Percentiles rank a stretch among this genome's conserved stretches.
Conservation (phyloP, 2,329 filamentous ascomycete species). For the Clarireedia hainanense region DNA sequence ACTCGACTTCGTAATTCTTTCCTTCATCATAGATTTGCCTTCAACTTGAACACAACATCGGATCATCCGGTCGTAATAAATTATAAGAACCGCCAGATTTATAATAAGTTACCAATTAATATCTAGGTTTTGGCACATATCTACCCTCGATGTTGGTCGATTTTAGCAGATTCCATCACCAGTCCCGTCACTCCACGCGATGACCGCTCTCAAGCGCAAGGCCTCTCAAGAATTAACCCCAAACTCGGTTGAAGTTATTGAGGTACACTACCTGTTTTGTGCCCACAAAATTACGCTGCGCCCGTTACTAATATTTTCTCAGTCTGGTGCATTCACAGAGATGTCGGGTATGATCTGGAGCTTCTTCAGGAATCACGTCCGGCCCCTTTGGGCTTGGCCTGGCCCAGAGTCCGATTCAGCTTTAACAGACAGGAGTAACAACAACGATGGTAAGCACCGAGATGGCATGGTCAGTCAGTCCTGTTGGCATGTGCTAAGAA, state of each 20-base stretch:
- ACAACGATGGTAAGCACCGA: too few relatives aligned
- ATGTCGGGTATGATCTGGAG: too few relatives aligned
- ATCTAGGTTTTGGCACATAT: too few relatives aligned
- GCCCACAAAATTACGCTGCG: too few relatives aligned
- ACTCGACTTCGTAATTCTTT: not conserved
- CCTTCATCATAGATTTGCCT: conserved; percentile 7
- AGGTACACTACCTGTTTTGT: conserved; percentile 7
- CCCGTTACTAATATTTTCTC: too few relatives aligned
- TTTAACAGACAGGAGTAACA: too few relatives aligned
- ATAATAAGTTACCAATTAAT: not conserved
- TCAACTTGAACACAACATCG: not conserved
- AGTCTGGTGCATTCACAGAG: too few relatives aligned
- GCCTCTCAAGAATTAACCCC: conserved; percentile 18
- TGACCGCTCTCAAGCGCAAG: conserved; percentile 20
- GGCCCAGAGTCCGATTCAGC: too few relatives aligned
- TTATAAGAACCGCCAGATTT: not conserved
- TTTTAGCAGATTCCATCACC: not conserved
- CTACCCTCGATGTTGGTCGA: conserved; percentile 1
- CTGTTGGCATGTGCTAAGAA: conserved; percentile 3
- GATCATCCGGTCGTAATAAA: not conserved
- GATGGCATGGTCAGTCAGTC: too few relatives aligned
- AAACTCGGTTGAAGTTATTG: conserved; percentile 10
- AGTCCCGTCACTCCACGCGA: not conserved
- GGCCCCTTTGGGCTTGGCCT: too few relatives aligned
- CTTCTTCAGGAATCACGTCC: too few relatives aligned